A percentile compares a stretch with the other conserved stretches of the same genome.
These are phyloP conservation scores for Miscanthus sacchariflorus DNA, from an alignment of 202 grass and related monocot genomes.

Conservation along the genomic window DNA sequence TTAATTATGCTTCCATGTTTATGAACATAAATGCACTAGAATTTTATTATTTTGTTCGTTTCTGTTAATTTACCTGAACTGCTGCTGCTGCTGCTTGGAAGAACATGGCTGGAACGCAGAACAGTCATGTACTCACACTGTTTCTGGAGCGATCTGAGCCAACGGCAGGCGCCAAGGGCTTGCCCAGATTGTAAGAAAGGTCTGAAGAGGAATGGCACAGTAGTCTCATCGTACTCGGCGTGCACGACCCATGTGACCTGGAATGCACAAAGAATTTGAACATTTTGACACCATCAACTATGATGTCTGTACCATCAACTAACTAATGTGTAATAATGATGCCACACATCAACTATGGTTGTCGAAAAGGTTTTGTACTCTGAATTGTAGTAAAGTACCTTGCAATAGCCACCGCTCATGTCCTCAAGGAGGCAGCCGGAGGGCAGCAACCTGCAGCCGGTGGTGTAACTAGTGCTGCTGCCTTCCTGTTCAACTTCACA, in stretches of 20 bases:
- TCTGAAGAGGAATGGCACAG: constrained; percentile 52
- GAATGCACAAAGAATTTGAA: background rate
- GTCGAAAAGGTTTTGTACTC: background rate
- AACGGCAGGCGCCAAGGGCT: constrained; percentile 61
- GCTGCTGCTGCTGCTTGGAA: background rate
- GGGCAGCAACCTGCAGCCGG: constrained; percentile 39
- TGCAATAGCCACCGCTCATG: constrained; percentile 44
- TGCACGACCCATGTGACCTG: constrained; percentile 85
- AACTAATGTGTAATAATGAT: too few species aligned
- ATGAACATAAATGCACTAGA: background rate
- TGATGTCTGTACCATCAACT: too few species aligned
- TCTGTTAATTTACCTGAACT: background rate
- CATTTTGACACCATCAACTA: background rate
- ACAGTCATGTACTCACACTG: constrained; percentile 50
- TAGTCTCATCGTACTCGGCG: constrained; percentile 55
- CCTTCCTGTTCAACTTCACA: background rate
- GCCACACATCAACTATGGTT: background rate
- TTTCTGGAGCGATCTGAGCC: constrained; percentile 58
- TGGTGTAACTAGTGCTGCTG: too few species aligned
- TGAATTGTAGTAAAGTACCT: constrained; percentile 30
- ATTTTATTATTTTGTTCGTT: background rate
- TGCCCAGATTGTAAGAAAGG: constrained; percentile 58
- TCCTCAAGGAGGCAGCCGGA: constrained; percentile 57
- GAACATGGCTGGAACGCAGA: constrained; percentile 24
- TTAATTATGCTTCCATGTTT: background rate